phyloP scores from a whole-genome alignment of 768 basidiomycete species.

The Boletus sp. region DNA sequence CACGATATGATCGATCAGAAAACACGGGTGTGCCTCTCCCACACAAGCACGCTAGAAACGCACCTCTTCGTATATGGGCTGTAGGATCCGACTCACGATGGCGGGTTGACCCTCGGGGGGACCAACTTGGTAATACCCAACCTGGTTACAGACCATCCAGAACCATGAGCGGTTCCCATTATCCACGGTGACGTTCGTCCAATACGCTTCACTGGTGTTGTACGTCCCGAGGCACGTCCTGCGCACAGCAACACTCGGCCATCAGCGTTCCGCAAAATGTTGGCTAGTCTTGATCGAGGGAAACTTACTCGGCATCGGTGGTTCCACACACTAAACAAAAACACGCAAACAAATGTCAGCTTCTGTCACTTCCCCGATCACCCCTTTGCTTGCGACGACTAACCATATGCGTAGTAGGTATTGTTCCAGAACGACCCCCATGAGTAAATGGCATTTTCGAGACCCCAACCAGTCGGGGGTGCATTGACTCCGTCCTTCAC shows the following conservation, averaged over 20 bases:
- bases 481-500: constrained; percentile 42
- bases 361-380: neutral
- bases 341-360: neutral
- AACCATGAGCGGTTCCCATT: constrained; percentile 61
- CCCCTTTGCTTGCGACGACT: constrained; percentile 21
- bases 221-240: constrained; percentile 43
- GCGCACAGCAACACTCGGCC: constrained; percentile 31
- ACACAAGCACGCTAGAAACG: neutral
- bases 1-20: neutral
- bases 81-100: constrained; percentile 33
- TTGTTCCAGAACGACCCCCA: constrained; percentile 60
- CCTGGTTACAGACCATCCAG: constrained; percentile 74
- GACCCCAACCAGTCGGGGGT: constrained; percentile 52
- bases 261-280: constrained; percentile 21
- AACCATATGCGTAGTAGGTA: constrained; percentile 45
- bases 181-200: constrained; percentile 53
- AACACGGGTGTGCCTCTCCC: neutral
- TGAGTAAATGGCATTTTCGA: constrained; percentile 54
- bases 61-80: constrained; percentile 30
- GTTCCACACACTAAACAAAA: constrained; percentile 48
- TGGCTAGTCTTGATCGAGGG: neutral
- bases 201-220: constrained; percentile 38
- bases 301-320: constrained; percentile 45
- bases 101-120: constrained; percentile 36
- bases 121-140: constrained; percentile 48